Evolutionary conservation across 2,329 filamentous ascomycete genomes (phyloP).

Genomic region (Pseudocercospora ulei): DNA sequence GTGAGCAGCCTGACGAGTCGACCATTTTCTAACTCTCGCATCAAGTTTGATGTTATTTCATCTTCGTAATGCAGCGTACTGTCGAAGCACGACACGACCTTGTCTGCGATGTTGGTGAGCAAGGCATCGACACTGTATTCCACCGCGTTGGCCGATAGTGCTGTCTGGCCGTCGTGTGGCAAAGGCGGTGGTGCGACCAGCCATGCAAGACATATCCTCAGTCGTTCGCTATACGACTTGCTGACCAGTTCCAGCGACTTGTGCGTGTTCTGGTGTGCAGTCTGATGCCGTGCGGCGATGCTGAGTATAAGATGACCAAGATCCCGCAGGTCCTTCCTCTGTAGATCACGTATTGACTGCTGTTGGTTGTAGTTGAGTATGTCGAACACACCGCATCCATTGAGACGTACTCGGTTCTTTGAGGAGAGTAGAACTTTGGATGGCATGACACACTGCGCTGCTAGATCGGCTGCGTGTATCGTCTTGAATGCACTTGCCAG

Average conservation of each 20-base stretch:
- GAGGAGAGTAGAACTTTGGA: conserved; percentile 85
- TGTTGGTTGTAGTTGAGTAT: conserved; percentile 72
- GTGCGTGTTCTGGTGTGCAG: conserved; percentile 48
- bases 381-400: conserved; percentile 79
- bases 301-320: conserved; percentile 78
- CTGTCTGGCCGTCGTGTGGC: conserved; percentile 11
- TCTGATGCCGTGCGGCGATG: conserved; percentile 54
- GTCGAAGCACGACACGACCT: conserved; percentile 66
- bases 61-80: conserved; percentile 71
- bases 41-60: conserved; percentile 59
- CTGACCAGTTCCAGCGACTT: conserved; percentile 66
- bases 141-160: conserved; percentile 8
- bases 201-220: conserved; percentile 74
- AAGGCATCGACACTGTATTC: conserved; percentile 71
- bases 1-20: conserved; percentile 67
- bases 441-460: conserved; percentile 73
- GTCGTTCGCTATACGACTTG: conserved; percentile 64
- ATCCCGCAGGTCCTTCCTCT: conserved; percentile 76
- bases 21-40: conserved; percentile 79
- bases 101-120: conserved; percentile 64
- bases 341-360: conserved; percentile 61
- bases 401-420: conserved; percentile 79
- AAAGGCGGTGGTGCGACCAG: conserved; percentile 55
- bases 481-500: conserved; percentile 78
- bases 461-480: conserved; percentile 71